Evolutionary conservation across 1,284 basidiomycete genomes (phyloP).

Genomic region (Amylostereum areolatum): DNA sequence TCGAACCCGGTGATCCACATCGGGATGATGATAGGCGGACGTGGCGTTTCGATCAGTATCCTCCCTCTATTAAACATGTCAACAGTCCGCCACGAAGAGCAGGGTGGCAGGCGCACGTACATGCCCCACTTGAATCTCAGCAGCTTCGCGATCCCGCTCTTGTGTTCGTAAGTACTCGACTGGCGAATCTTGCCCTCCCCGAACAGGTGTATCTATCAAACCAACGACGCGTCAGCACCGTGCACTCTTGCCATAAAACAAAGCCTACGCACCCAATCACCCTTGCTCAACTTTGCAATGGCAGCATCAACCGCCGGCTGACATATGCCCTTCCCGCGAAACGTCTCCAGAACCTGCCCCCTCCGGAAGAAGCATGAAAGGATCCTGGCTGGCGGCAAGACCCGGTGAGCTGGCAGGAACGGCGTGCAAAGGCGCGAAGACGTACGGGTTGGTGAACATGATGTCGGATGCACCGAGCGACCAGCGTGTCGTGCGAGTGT

Average conservation of each 20-base stretch:
- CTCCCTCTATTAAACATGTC: slow-evolving; percentile 50
- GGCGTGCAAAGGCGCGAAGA: slow-evolving; percentile 8
- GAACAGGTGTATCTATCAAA: slow-evolving; percentile 80
- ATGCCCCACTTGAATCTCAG: slow-evolving; percentile 96
- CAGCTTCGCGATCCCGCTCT: slow-evolving; percentile 39
- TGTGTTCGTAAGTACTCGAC: slow-evolving; percentile 44
- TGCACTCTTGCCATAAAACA: not conserved
- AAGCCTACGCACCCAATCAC: slow-evolving; percentile 69
- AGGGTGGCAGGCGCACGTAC: slow-evolving; percentile 41
- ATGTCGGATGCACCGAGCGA: slow-evolving; percentile 89
- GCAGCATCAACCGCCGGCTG: slow-evolving; percentile 84
- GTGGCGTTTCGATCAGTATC: slow-evolving; percentile 74
- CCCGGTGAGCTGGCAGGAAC: slow-evolving; percentile 2
- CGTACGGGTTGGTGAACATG: slow-evolving; percentile 91
- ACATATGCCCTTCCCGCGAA: slow-evolving; percentile 85
- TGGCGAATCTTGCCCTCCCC: slow-evolving; percentile 93
- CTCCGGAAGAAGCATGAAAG: slow-evolving; percentile 81
- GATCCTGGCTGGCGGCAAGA: slow-evolving; percentile 45
- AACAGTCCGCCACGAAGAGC: slow-evolving; percentile 2
- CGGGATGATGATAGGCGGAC: slow-evolving; percentile 81
- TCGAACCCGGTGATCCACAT: slow-evolving; percentile 95
- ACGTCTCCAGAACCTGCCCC: slow-evolving; percentile 93
- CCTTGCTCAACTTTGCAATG: slow-evolving; percentile 72
- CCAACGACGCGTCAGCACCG: not conserved
- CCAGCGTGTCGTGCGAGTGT: slow-evolving; percentile 69